These are phyloP conservation scores for Fusarium begoniae DNA, from an alignment of 2,329 filamentous ascomycete species.

Conservation along the genomic window DNA sequence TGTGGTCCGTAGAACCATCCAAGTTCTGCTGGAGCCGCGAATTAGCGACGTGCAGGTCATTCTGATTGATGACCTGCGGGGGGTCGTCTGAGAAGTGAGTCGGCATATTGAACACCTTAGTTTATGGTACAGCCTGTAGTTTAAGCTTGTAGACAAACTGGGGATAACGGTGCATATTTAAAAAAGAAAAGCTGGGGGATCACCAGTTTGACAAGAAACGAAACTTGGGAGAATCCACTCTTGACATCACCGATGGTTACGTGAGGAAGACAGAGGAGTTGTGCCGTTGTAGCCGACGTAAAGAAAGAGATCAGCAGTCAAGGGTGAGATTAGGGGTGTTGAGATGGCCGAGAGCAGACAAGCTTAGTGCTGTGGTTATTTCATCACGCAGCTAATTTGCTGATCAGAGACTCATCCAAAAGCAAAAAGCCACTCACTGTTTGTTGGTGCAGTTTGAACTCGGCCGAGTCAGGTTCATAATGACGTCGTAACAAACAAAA, in stretches of 20 bases:
- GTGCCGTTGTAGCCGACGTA: slow-evolving; percentile 29
- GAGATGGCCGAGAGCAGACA: background rate
- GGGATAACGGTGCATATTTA: slow-evolving; percentile 23
- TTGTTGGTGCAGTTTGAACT: background rate
- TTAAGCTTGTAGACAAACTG: background rate
- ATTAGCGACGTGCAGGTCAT: slow-evolving; percentile 50
- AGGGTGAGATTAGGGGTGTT: background rate
- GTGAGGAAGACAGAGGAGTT: background rate
- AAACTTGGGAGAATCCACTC: slow-evolving; percentile 13
- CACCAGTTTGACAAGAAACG: background rate
- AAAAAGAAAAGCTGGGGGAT: background rate
- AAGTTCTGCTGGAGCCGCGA: slow-evolving; percentile 41
- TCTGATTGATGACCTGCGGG: slow-evolving; percentile 49
- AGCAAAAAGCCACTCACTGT: background rate
- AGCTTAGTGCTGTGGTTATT: slow-evolving; percentile 2
- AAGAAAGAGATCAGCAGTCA: background rate
- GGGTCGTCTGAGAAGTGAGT: slow-evolving; percentile 50
- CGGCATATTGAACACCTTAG: slow-evolving; percentile 35
- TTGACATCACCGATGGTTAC: slow-evolving; percentile 33
- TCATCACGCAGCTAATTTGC: background rate
- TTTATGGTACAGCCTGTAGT: background rate
- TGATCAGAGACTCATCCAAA: background rate
- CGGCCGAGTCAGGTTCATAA: background rate
- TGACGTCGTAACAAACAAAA: background rate
- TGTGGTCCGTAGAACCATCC: slow-evolving; percentile 41